Evolutionary conservation across 2,329 filamentous ascomycete genomes (phyloP), one percentile per base, ranked within the genome.

Genomic region (Fusarium devonianum): DNA sequence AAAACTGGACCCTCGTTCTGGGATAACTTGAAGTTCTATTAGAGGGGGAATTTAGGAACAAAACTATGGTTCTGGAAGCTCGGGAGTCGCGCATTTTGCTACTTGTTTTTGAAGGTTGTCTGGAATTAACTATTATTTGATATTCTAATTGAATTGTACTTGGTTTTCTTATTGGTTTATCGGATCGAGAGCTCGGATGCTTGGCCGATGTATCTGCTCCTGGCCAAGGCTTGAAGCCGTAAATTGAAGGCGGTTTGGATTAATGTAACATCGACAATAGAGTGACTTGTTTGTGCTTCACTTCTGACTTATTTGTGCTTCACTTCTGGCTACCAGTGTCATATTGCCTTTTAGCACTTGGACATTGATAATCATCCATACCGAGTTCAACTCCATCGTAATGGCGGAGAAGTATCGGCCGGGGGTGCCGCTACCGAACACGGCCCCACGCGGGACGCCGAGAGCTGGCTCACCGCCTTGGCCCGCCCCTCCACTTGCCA

Each of bases 1-100:
- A 64, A 64, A 8, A 71, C 67, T 21, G 48, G 60, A n/a, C 30
- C 55, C 4, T 77, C 77, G 1, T 71, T 82, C 22, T 83, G 80
- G 80, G 72, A 76, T 25, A 76, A 68, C 56, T 59, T 78, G 30
- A 53, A 51, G 23, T 61, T 57, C 44, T 53, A 55, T 7, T 58
- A 55, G 30, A 14, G 18, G 13, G 22, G 32, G 21, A n/a, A n/a
- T n/a, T n/a, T n/a, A n/a, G n/a, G n/a, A n/a, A 10, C 41, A 26
- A 13, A 3, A 29, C 39, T n/a, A 40, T 8, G 29, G 13, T 36
- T 40, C 2, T 8, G 25, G 33, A 33, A 21, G 26, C 23, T 26
- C 18, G 36, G 18, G 4, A 7, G 14, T 26, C 12, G 35, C 25
- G 18, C 14, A 17, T 28, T 57, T 32, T 38, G 32, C n/a, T 21